Evolutionary conservation across 2,329 filamentous ascomycete species (phyloP).

Genomic region (Penicillium nordicum): DNA sequence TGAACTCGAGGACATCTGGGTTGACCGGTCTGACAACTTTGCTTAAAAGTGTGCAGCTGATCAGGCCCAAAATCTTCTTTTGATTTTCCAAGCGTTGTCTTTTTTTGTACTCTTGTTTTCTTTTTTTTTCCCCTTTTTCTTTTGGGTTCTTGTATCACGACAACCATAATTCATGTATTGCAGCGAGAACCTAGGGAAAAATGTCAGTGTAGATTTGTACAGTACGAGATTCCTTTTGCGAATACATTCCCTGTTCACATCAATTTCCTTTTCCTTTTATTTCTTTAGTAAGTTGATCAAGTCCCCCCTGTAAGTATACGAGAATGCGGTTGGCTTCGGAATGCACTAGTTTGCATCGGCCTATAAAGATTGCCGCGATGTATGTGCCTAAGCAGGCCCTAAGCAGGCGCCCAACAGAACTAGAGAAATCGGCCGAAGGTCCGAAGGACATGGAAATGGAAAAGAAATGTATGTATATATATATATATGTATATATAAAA

Average conservation of each 20-base stretch:
- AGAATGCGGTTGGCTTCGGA: conserved; percentile 11
- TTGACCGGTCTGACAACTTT: conserved; percentile 89
- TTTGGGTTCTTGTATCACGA: conserved; percentile 19
- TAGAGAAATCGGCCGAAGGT: neutral
- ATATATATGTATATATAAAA: too few species aligned
- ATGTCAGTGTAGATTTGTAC: conserved; percentile 4
- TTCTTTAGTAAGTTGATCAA: neutral
- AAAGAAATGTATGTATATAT: too few species aligned
- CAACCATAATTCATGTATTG: conserved; percentile 24
- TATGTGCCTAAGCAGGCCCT: neutral
- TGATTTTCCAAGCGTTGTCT: conserved; percentile 10
- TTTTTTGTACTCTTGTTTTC: conserved; percentile 12
- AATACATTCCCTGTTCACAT: conserved; percentile 4
- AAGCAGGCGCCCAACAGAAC: neutral
- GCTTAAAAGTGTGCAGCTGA: conserved; percentile 54
- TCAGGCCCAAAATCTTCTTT: conserved; percentile 18
- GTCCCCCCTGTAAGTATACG: conserved; percentile 8
- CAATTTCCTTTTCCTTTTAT: neutral
- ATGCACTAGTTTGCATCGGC: conserved; percentile 1
- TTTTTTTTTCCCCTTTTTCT: conserved; percentile 5
- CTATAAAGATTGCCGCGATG: neutral
- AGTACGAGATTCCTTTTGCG: conserved; percentile 5
- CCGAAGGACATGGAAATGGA: neutral
- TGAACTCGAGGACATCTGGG: conserved; percentile 94
- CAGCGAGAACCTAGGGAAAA: conserved; percentile 11